A percentile compares a stretch with the other conserved stretches of the same genome.
Conservation (phyloP, 345 rosid species). For the Ceriops tagal region DNA sequence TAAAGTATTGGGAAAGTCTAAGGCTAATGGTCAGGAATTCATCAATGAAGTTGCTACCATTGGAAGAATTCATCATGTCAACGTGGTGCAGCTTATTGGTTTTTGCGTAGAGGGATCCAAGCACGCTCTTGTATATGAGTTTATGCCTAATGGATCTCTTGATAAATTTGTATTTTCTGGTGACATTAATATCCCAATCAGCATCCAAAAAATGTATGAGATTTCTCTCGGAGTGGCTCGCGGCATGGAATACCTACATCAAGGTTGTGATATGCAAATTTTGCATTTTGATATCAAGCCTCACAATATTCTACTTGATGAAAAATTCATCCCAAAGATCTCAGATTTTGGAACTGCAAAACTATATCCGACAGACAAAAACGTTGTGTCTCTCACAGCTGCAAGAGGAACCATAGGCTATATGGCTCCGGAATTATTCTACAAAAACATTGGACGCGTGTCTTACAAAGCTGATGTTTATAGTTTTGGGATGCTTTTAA, state of each 20-base stretch:
- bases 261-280: background rate
- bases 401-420: background rate
- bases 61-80: background rate
- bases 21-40: background rate
- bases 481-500: background rate
- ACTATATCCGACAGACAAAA: background rate
- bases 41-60: background rate
- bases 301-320: background rate
- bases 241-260: background rate
- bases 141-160: background rate
- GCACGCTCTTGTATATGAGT: background rate
- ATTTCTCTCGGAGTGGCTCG: conserved; percentile 4
- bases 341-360: conserved; percentile 6
- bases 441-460: background rate
- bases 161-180: background rate
- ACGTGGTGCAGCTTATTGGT: background rate
- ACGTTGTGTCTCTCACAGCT: background rate
- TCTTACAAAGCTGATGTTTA: background rate
- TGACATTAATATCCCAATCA: background rate
- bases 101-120: background rate
- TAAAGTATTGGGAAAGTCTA: background rate
- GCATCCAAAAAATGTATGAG: background rate
- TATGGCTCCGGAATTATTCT: background rate
- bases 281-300: conserved; percentile 9
- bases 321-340: background rate